A percentile compares a stretch with the other conserved stretches of the same genome.
phyloP scores from a whole-genome alignment of 371 early-diverging fungal species.

The Zopfochytrium polystomum region DNA sequence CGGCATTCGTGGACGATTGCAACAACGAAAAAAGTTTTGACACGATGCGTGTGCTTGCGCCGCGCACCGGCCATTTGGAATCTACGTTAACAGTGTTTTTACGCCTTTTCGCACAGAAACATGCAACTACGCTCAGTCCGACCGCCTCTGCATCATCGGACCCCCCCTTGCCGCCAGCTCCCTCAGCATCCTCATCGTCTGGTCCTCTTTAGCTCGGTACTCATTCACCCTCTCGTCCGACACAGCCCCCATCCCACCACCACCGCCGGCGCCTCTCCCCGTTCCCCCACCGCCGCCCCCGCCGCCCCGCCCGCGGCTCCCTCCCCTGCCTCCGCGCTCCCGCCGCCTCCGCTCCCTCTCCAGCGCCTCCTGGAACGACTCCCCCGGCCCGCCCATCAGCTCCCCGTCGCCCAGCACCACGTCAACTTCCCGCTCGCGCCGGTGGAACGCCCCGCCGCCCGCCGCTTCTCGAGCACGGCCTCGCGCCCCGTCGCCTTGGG shows the following conservation, averaged over 20 bases:
- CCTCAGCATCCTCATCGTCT: constrained; percentile 67
- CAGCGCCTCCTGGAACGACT: constrained; percentile 20
- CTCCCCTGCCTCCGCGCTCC: constrained; percentile 42
- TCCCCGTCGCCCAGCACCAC: constrained; percentile 70
- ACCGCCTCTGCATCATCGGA: no score
- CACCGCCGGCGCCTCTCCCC: no score
- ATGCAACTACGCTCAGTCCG: no score
- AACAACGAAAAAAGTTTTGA: no score
- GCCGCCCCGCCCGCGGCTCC: constrained; percentile 34
- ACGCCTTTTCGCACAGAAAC: no score
- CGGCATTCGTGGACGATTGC: no score
- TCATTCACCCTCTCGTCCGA: constrained; percentile 50
- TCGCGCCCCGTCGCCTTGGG: constrained; percentile 80
- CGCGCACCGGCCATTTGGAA: no score
- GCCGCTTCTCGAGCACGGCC: constrained; percentile 63
- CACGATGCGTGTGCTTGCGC: no score
- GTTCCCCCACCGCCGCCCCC: constrained; percentile 22
- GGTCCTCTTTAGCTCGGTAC: constrained; percentile 62
- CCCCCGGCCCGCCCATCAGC: constrained; percentile 57
- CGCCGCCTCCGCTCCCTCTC: constrained; percentile 50
- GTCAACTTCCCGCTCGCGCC: constrained; percentile 69
- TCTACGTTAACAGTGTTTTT: no score
- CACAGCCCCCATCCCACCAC: no score
- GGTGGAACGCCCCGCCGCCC: constrained; percentile 61
- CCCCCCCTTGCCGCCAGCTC: no score